Percentiles rank a stretch among this genome's conserved stretches.
Conservation (phyloP, 2,329 filamentous ascomycete genomes). For the Phialophora macrospora region DNA sequence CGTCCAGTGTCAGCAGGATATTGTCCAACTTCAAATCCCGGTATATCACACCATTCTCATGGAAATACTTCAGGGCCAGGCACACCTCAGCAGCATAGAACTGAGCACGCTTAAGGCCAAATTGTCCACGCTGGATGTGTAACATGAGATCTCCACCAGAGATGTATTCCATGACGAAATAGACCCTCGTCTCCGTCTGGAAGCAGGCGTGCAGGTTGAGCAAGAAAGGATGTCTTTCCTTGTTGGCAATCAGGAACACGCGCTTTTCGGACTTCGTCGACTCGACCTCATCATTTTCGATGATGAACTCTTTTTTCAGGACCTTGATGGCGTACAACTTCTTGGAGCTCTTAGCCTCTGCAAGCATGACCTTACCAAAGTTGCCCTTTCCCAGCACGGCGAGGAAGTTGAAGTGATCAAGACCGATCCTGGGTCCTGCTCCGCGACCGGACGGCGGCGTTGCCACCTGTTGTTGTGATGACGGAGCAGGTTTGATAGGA, state of each 20-base stretch:
- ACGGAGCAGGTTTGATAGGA: constrained; percentile 42
- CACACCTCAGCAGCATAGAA: constrained; percentile 99
- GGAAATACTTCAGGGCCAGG: constrained; percentile 96
- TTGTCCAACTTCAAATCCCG: constrained; percentile 81
- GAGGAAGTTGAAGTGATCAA: constrained; percentile 99
- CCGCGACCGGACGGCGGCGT: constrained; percentile 44
- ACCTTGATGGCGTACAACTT: constrained; percentile 98
- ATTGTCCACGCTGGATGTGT: constrained; percentile 96
- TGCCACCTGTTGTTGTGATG: constrained; percentile 39
- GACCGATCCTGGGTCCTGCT: constrained; percentile 70
- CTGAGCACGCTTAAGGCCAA: constrained; percentile 94
- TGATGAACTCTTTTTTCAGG: constrained; percentile 99
- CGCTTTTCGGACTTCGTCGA: constrained; percentile 97
- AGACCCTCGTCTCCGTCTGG: constrained; percentile 96
- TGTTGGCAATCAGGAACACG: constrained; percentile 95
- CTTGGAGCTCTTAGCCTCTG: constrained; percentile 90
- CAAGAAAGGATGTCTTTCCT: constrained; percentile 94
- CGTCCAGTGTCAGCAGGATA: constrained; percentile 90
- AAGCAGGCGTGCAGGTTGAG: constrained; percentile 96
- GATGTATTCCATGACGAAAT: constrained; percentile 99
- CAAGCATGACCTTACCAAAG: constrained; percentile 99
- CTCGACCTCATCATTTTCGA: constrained; percentile 98
- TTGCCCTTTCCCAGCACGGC: constrained; percentile 98
- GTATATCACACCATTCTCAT: constrained; percentile 99
- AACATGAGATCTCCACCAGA: constrained; percentile 98